phyloP scores from a whole-genome alignment of 768 basidiomycete genomes.

The Zangia roseola region DNA sequence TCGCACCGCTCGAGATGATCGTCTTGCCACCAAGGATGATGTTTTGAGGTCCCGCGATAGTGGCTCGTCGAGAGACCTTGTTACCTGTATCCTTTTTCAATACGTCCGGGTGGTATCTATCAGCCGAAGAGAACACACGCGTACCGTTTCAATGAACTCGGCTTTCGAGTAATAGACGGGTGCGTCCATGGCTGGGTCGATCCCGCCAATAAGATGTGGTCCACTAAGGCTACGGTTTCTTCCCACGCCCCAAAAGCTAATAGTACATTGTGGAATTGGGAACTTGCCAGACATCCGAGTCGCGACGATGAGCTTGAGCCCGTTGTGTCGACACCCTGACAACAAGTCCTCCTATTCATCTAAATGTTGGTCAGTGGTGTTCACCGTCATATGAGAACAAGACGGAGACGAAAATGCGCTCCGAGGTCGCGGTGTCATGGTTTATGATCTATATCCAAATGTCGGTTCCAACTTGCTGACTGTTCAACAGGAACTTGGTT shows the following conservation, averaged over 20 bases:
- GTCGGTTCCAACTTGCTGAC: constrained; percentile 32
- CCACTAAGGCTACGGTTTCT: too few species aligned
- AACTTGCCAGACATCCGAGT: too few species aligned
- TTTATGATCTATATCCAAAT: constrained; percentile 77
- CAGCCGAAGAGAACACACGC: constrained; percentile 11
- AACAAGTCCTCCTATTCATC: constrained; percentile 68
- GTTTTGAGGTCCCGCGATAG: constrained; percentile 91
- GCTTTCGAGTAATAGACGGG: constrained; percentile 77
- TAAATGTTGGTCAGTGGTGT: constrained; percentile 73
- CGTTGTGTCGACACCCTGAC: constrained; percentile 66
- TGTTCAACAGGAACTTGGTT: constrained; percentile 59
- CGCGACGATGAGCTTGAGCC: constrained; percentile 65
- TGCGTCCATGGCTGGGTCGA: constrained; percentile 52
- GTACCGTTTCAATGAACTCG: constrained; percentile 88
- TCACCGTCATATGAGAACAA: not conserved
- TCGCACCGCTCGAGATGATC: constrained; percentile 86
- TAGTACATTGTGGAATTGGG: too few species aligned
- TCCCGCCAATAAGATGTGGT: not conserved
- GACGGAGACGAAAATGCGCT: not conserved
- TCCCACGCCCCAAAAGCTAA: too few species aligned
- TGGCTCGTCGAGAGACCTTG: constrained; percentile 90
- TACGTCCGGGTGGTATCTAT: constrained; percentile 3
- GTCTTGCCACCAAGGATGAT: constrained; percentile 98
- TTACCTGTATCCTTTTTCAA: constrained; percentile 82
- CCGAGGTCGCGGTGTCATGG: constrained; percentile 78